Conservation (phyloP, 768 basidiomycete species). For the Mycena rebaudengoi region DNA sequence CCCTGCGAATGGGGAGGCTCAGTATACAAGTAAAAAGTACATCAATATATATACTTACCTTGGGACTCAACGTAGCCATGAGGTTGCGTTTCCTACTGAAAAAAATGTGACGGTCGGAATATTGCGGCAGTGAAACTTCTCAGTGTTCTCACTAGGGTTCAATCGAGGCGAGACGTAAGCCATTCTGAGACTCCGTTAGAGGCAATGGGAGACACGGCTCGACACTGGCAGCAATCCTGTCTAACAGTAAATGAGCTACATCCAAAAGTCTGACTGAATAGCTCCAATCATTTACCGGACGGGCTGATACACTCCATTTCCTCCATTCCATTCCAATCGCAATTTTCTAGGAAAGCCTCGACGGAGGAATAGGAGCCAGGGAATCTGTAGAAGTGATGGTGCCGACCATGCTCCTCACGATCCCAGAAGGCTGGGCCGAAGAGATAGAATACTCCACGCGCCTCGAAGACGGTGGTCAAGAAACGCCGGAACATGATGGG, state of each 20-base stretch:
- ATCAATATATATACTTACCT: neutral
- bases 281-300: neutral
- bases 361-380: neutral
- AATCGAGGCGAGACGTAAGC: neutral
- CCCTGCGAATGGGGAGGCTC: too few species aligned
- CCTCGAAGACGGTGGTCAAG: neutral
- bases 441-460: neutral
- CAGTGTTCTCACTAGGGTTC: neutral
- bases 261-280: too few species aligned
- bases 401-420: neutral
- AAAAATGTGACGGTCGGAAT: neutral
- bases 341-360: neutral
- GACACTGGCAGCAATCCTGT: too few species aligned
- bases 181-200: neutral
- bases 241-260: too few species aligned
- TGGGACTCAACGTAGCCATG: neutral
- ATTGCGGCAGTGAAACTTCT: too few species aligned
- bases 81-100: neutral
- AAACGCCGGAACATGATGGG: neutral
- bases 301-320: neutral
- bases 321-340: neutral
- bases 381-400: neutral
- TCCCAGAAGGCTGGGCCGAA: too few species aligned
- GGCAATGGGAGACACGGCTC: neutral
- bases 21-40: too few species aligned